phyloP scores from a whole-genome alignment of 2,329 filamentous ascomycete species.

The Fulvia fulva region DNA sequence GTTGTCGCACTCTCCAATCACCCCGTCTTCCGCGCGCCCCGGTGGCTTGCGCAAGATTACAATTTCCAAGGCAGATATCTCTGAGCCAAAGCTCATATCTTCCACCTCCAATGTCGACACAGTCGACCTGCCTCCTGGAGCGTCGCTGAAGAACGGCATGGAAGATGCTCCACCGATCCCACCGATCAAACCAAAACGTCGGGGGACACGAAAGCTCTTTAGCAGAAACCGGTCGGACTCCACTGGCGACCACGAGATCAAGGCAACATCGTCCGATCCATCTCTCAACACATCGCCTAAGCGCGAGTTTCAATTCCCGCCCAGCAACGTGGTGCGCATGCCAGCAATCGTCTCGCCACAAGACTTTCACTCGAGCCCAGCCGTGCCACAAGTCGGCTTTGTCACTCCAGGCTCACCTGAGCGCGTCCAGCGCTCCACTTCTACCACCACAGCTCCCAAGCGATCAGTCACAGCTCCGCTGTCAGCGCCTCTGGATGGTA shows the following conservation, averaged over 20 bases:
- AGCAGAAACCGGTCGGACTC: constrained; percentile 15
- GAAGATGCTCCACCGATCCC: constrained; percentile 50
- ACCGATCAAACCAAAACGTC: constrained; percentile 57
- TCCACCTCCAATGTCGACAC: constrained; percentile 57
- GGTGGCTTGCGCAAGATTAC: constrained; percentile 52
- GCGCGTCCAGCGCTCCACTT: neutral
- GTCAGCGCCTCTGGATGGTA: constrained; percentile 11
- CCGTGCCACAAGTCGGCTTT: constrained; percentile 10
- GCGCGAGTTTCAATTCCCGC: constrained; percentile 14
- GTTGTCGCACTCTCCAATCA: constrained; percentile 18
- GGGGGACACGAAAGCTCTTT: constrained; percentile 40
- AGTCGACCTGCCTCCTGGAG: constrained; percentile 54
- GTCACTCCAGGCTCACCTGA: constrained; percentile 1
- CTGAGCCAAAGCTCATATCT: constrained; percentile 54
- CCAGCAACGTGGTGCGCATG: constrained; percentile 20
- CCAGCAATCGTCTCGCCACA: neutral
- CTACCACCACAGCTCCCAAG: neutral
- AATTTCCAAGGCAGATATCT: constrained; percentile 59
- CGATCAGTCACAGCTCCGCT: constrained; percentile 11
- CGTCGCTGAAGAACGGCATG: constrained; percentile 52
- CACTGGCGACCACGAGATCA: constrained; percentile 2
- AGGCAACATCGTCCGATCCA: constrained; percentile 13
- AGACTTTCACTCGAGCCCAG: constrained; percentile 8
- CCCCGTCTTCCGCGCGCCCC: constrained; percentile 30
- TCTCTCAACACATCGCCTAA: constrained; percentile 7